These are phyloP conservation scores for Nitzschia sp. DNA, from an alignment of 108 stramenopile species.

Conservation along the genomic window DNA sequence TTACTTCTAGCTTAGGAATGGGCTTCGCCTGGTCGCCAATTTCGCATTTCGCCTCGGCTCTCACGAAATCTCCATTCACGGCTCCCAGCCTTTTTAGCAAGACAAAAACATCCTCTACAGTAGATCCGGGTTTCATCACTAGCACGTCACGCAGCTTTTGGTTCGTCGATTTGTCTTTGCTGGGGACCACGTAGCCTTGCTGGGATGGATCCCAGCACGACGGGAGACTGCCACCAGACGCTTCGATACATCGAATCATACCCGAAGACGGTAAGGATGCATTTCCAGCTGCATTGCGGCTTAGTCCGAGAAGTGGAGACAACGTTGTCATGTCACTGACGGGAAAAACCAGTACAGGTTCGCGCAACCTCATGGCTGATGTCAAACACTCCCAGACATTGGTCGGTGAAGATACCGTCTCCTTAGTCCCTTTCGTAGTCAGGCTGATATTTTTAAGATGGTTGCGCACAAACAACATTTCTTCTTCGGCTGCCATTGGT, in stretches of 20 bases:
- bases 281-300: constrained; percentile 47
- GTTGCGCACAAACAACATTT: constrained; percentile 74
- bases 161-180: constrained; percentile 8
- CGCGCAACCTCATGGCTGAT: constrained; percentile 56
- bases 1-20: constrained; percentile 56
- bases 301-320: constrained; percentile 64
- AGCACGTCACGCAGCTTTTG: constrained; percentile 65
- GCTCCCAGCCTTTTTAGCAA: constrained; percentile 67
- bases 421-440: neutral
- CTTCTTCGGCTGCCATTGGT: constrained; percentile 63
- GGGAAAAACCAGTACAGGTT: constrained; percentile 78
- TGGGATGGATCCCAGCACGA: constrained; percentile 55
- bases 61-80: constrained; percentile 81
- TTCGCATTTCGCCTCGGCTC: constrained; percentile 69
- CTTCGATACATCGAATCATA: constrained; percentile 61
- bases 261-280: constrained; percentile 68
- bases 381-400: constrained; percentile 81
- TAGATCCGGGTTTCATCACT: constrained; percentile 85
- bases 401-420: neutral
- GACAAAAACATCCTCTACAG: constrained; percentile 80
- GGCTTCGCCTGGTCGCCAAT: constrained; percentile 72
- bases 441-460: constrained; percentile 31
- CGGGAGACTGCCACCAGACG: constrained; percentile 64
- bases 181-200: constrained; percentile 21
- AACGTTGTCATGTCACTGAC: constrained; percentile 70